Base-by-base conservation (phyloP, 345 rosid species). In the Melaleuca quinquenervia region DNA sequence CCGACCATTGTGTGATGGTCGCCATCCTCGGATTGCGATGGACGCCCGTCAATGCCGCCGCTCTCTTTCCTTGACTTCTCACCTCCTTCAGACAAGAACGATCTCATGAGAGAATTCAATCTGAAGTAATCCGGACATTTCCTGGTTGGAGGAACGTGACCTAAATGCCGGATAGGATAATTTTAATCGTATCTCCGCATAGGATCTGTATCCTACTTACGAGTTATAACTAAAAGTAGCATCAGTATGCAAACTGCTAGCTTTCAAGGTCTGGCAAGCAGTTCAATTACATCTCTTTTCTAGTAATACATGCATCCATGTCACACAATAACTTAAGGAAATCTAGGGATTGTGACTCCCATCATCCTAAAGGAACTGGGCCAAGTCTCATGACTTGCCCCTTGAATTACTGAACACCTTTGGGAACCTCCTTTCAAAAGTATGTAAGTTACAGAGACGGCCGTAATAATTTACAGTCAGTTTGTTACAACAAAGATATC, bases 11-110 rank as follows among this genome's bases (percentile, higher is more conserved):
- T 18, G 78, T 4, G 2, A 64, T 2, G 45, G 76, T 29, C 45
- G 5, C 78, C 8, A 32, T 32, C 45, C 45, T 29, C 10, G 7
- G 44, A 62, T 15, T 62, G 11, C 0, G 44, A 62, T 15, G 44
- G 3, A 15, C 11, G 1, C 12, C 12, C 44, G 16, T 32, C 11
- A 44, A 16, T 2, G 11, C 45, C 0, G 1, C 45, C 0, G 1
- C 45, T 64, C 76, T 32, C 76, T 64, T 64, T 10, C 76, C 78
- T 32, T 1, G 45, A 8, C 78, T 62, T 62, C 75, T 62, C 21
- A 20, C 36, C 11, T 64, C 24, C 78, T 64, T 64, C 3, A 45
- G 45, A 70, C 45, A 16, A n/a, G 70, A 27, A 58, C 12, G 5
- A 13, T 58, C 70, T n/a, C 36, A 18, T 13, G 36, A 4, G 1